Conservation (phyloP, 352 stramenopile genomes). For the Phytopythium mirpurense region DNA sequence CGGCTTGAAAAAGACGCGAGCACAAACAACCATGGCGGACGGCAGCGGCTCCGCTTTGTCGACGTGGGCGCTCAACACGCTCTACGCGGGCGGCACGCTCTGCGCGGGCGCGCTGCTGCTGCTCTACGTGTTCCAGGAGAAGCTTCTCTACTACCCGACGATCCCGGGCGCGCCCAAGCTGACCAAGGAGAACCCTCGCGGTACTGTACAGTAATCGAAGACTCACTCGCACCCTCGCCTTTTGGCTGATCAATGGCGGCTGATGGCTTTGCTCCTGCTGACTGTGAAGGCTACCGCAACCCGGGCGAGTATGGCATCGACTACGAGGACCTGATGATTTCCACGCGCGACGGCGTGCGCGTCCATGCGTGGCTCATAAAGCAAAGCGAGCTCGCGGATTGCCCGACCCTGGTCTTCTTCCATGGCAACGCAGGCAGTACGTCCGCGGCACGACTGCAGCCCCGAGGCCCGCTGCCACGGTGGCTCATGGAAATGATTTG, state of each 20-base stretch:
- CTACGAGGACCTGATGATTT: constrained; percentile 89
- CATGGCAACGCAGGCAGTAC: constrained; percentile 92
- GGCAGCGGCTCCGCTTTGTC: constrained; percentile 24
- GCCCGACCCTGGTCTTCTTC: constrained; percentile 93
- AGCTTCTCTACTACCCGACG: constrained; percentile 78
- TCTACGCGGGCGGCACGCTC: constrained; percentile 57
- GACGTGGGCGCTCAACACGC: constrained; percentile 60
- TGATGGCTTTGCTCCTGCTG: neutral
- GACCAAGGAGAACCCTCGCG: constrained; percentile 73
- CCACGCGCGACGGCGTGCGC: constrained; percentile 69
- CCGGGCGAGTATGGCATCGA: constrained; percentile 84
- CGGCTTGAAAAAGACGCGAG: too few relatives aligned
- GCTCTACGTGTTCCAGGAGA: constrained; percentile 81
- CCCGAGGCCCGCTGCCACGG: neutral
- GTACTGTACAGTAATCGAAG: too few relatives aligned
- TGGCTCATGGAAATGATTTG: neutral
- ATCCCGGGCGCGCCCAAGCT: constrained; percentile 75
- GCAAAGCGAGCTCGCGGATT: constrained; percentile 40
- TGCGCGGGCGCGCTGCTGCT: constrained; percentile 56
- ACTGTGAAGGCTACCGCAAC: constrained; percentile 68
- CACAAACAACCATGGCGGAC: neutral
- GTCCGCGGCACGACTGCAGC: constrained; percentile 8
- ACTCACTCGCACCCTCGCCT: too few relatives aligned
- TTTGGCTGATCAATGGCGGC: constrained; percentile 1
- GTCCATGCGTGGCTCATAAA: constrained; percentile 93